Evolutionary conservation across 2,329 filamentous ascomycete genomes (phyloP).

Genomic region (Rhinocladiella similis): DNA sequence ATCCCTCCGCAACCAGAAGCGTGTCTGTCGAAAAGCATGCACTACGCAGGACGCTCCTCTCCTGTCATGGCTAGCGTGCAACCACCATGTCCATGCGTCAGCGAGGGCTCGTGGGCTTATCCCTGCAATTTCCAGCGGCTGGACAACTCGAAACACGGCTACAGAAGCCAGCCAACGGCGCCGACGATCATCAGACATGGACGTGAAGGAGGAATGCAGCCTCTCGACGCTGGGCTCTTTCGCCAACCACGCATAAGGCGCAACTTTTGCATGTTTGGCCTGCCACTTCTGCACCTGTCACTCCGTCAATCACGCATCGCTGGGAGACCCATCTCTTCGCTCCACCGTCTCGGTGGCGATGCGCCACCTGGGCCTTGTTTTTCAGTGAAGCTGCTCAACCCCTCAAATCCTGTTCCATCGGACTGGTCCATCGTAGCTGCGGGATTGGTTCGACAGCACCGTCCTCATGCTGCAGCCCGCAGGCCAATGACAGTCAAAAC

Average conservation of each 20-base stretch:
- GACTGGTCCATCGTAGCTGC: neutral
- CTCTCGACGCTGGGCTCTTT: no score
- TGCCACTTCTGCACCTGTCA: conserved; percentile 1
- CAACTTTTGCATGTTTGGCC: conserved; percentile 6
- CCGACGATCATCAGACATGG: conserved; percentile 22
- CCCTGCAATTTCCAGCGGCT: conserved; percentile 23
- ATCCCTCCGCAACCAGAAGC: no score
- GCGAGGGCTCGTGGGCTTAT: conserved; percentile 5
- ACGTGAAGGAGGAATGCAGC: neutral
- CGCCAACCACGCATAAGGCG: neutral
- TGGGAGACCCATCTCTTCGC: neutral
- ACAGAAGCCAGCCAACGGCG: conserved; percentile 31
- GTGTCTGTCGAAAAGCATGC: no score
- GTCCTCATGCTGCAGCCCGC: neutral
- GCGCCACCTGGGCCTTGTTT: neutral
- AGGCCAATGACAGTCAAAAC: neutral
- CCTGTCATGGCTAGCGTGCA: neutral
- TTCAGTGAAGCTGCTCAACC: no score
- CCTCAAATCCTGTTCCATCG: neutral
- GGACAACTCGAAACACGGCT: conserved; percentile 26
- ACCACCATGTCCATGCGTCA: neutral
- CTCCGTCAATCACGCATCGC: conserved; percentile 3
- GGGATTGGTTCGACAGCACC: neutral
- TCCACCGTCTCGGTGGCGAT: neutral
- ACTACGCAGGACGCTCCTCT: no score